These are phyloP conservation scores for Fusarium papillatum DNA, from an alignment of 2,329 filamentous ascomycete genomes.

Conservation along the genomic window DNA sequence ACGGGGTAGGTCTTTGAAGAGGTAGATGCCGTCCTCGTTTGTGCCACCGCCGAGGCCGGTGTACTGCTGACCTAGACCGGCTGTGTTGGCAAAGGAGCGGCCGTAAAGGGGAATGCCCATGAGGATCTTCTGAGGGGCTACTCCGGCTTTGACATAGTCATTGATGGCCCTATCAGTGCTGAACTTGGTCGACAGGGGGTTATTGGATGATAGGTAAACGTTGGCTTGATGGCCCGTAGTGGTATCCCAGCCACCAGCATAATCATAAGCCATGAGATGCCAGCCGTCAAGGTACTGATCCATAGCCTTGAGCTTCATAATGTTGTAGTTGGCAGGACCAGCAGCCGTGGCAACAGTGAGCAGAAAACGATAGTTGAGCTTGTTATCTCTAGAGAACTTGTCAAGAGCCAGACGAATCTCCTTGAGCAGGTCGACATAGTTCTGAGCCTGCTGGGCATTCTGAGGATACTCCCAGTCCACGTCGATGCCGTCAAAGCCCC, in stretches of 20 bases:
- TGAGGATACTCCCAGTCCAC: conserved; percentile 70
- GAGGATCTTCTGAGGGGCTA: conserved; percentile 75
- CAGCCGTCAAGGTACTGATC: conserved; percentile 69
- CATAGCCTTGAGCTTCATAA: conserved; percentile 67
- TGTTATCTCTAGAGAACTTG: conserved; percentile 53
- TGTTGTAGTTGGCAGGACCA: conserved; percentile 61
- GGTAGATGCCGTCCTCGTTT: conserved; percentile 74
- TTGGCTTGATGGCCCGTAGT: conserved; percentile 79
- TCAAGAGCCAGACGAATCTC: conserved; percentile 57
- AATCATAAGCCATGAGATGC: conserved; percentile 79
- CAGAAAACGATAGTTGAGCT: conserved; percentile 60
- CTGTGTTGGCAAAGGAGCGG: conserved; percentile 78
- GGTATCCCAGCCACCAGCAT: conserved; percentile 76
- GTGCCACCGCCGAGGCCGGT: conserved; percentile 72
- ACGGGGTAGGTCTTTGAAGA: conserved; percentile 79
- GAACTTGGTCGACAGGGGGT: conserved; percentile 74
- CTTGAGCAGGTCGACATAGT: conserved; percentile 40
- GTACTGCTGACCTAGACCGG: conserved; percentile 75
- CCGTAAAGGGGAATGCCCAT: conserved; percentile 86
- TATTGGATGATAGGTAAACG: conserved; percentile 66
- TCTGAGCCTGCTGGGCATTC: conserved; percentile 52
- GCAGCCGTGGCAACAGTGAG: conserved; percentile 66
- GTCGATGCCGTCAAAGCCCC: conserved; percentile 70
- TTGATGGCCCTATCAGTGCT: conserved; percentile 75
- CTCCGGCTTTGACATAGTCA: conserved; percentile 63